phyloP scores from a whole-genome alignment of 805 yeast genomes.

The Candida rishiriensis region DNA sequence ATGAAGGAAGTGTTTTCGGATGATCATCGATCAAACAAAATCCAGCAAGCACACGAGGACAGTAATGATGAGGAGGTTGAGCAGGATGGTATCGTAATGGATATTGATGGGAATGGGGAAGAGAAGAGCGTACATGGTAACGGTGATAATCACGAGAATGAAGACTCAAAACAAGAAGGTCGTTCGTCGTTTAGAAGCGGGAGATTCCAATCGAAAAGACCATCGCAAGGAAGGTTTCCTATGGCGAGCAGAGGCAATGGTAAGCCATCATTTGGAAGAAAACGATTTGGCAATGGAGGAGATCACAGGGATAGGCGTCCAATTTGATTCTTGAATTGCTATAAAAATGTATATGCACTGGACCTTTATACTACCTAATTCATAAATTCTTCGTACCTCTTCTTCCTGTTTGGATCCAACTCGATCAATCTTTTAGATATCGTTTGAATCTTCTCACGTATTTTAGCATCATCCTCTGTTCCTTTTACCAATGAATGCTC shows the following conservation, averaged over 20 bases:
- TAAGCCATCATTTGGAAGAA: neutral
- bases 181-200: too few species aligned
- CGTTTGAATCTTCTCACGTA: slow-evolving; percentile 23
- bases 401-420: slow-evolving; percentile 62
- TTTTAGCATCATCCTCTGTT: slow-evolving; percentile 3
- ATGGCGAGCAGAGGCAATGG: neutral
- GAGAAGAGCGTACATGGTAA: too few species aligned
- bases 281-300: slow-evolving; percentile 3
- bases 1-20: slow-evolving; percentile 22
- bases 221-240: neutral
- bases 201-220: too few species aligned
- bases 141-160: too few species aligned
- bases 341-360: too few species aligned
- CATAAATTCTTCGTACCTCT: slow-evolving; percentile 45
- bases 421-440: slow-evolving; percentile 41
- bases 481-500: slow-evolving; percentile 13
- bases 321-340: too few species aligned
- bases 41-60: slow-evolving; percentile 2
- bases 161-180: too few species aligned
- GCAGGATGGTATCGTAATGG: neutral
- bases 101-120: too few species aligned
- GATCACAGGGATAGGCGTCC: neutral
- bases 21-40: slow-evolving; percentile 7
- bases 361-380: too few species aligned
- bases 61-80: slow-evolving; percentile 2